phyloP scores from a whole-genome alignment of 441 rosid species.

The Gossypium aridum region DNA sequence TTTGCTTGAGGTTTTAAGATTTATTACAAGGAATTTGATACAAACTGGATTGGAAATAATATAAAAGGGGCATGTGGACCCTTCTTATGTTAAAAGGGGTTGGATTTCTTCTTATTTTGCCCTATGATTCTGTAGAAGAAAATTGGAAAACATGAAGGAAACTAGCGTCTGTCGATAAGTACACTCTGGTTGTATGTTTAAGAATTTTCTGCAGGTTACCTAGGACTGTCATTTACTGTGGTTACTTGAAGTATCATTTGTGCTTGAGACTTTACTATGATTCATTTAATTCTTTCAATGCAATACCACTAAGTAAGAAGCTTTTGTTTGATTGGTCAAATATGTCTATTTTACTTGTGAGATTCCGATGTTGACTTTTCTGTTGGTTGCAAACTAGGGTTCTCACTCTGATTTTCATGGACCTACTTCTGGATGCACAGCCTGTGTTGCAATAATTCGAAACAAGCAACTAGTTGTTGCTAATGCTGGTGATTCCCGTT shows the following conservation, averaged over 20 bases:
- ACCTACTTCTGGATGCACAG: conserved; percentile 77
- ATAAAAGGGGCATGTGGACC: neutral
- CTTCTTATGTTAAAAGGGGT: neutral
- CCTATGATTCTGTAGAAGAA: neutral
- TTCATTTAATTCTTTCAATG: neutral
- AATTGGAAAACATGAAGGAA: neutral
- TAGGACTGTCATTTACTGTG: neutral
- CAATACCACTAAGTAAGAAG: neutral
- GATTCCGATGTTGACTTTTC: conserved; percentile 21
- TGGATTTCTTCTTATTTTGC: neutral
- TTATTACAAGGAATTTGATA: neutral
- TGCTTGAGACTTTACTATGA: conserved; percentile 7
- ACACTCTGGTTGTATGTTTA: neutral
- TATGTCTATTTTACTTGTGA: neutral
- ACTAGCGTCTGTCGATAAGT: neutral
- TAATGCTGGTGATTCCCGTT: conserved; percentile 95
- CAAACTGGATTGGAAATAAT: neutral
- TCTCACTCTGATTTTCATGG: conserved; percentile 52
- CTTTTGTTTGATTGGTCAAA: neutral
- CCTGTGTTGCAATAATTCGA: conserved; percentile 72
- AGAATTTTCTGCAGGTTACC: neutral
- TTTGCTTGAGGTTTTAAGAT: neutral
- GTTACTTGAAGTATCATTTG: neutral
- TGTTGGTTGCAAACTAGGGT: conserved; percentile 44
- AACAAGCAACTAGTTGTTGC: conserved; percentile 68